These are phyloP conservation scores for Yamadazyma phyllophila DNA, from an alignment of 805 yeast genomes.

Conservation along the genomic window DNA sequence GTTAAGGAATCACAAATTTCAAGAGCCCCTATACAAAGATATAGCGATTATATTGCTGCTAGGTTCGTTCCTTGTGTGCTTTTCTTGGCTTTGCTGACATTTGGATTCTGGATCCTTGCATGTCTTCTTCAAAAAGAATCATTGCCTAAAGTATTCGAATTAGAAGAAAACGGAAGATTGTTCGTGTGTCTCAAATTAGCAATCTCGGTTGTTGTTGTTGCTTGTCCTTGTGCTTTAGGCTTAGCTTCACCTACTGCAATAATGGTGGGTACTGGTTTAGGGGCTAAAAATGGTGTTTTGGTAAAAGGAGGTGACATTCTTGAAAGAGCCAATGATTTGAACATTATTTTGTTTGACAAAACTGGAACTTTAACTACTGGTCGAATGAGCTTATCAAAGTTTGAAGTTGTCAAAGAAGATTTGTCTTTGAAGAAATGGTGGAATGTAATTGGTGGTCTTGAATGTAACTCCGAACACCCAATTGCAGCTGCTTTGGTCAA, in stretches of 20 bases:
- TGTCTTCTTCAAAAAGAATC: conserved; percentile 21
- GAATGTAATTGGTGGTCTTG: conserved; percentile 57
- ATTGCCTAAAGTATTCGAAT: conserved; percentile 49
- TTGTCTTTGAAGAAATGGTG: conserved; percentile 37
- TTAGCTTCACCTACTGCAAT: conserved; percentile 98
- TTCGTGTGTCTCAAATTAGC: conserved; percentile 74
- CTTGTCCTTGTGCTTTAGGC: conserved; percentile 98
- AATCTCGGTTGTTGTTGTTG: conserved; percentile 92
- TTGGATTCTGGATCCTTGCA: conserved; percentile 42
- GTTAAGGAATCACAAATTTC: conserved; percentile 88
- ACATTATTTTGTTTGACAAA: conserved; percentile 81
- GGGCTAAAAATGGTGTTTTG: conserved; percentile 84
- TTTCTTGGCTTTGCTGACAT: conserved; percentile 59
- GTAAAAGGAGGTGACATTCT: conserved; percentile 91
- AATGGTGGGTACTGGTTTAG: conserved; percentile 98
- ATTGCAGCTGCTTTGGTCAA: conserved; percentile 68
- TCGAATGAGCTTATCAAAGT: conserved; percentile 49
- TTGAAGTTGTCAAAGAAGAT: not conserved
- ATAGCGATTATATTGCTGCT: conserved; percentile 82
- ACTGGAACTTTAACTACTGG: conserved; percentile 96
- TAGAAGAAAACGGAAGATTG: conserved; percentile 51
- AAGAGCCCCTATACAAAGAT: conserved; percentile 87
- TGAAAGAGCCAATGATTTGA: conserved; percentile 65
- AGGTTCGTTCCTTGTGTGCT: conserved; percentile 80
- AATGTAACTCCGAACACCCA: conserved; percentile 81